Conservation (phyloP, 805 yeast genomes). For the Kazachstania bromeliacearum region DNA sequence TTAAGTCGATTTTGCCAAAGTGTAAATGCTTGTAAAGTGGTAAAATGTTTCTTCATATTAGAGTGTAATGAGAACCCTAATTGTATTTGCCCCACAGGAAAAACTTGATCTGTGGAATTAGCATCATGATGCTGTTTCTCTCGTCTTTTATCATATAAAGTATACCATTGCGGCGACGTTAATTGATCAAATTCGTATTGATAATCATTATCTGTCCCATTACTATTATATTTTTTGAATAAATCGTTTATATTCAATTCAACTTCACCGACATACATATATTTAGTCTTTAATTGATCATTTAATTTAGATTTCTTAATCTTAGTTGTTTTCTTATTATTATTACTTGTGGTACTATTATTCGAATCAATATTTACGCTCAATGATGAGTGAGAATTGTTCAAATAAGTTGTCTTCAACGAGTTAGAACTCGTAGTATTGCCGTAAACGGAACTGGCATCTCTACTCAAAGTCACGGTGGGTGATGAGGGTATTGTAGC, state of each 20-base stretch:
- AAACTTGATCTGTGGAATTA: slow-evolving; percentile 5
- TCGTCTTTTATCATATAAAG: slow-evolving; percentile 18
- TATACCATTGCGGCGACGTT: slow-evolving; percentile 18
- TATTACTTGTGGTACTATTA: not conserved
- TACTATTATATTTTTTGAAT: slow-evolving; percentile 13
- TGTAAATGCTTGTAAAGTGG: slow-evolving; percentile 16
- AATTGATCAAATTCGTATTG: slow-evolving; percentile 2
- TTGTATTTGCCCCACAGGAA: slow-evolving; percentile 20
- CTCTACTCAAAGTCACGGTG: not conserved
- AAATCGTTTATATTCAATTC: slow-evolving; percentile 22
- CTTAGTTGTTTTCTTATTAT: not conserved
- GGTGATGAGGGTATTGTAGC: not conserved
- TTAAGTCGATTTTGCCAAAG: slow-evolving; percentile 14
- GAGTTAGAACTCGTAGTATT: not conserved
- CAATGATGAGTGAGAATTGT: not conserved
- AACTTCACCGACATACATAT: slow-evolving; percentile 26
- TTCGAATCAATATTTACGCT: not conserved
- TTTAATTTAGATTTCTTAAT: not conserved
- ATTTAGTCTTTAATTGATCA: slow-evolving; percentile 5
- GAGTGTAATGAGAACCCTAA: slow-evolving; percentile 16
- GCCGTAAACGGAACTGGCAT: not conserved
- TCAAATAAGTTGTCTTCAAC: not conserved
- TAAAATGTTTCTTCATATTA: slow-evolving; percentile 8
- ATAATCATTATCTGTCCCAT: not conserved
- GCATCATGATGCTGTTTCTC: slow-evolving; percentile 7